Base-by-base conservation (phyloP, 2,329 filamentous ascomycete species). In the Coniella vitis region DNA sequence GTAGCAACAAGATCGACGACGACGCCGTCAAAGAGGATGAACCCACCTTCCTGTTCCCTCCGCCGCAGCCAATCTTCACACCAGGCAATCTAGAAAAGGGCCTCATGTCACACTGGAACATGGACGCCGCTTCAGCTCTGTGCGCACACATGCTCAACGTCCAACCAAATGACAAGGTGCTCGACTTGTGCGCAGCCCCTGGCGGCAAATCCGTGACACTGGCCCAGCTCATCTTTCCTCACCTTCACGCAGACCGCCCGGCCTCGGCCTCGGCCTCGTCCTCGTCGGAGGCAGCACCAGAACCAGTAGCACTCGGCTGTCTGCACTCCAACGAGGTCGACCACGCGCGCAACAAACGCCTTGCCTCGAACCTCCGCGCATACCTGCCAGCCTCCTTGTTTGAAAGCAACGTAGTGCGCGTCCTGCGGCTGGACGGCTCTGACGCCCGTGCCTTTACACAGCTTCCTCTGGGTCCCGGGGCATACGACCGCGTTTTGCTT, bases 101-200 rank as follows among this genome's bases (percentile, higher is more conserved):
- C 4, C 56, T 61, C 16, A 53, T 59, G 52, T 59, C 59, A 10
- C 60, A 62, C 40, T 62, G 60, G 60, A 62, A 62, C 38, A 42
- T 63, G 22, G 61, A 63, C 31, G 61, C 60, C 2, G 61, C 59
- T 7, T 63, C 61, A 2, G 54, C 62, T 2, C 57, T 63, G 7
- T 56, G 57, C 0, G 64, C 63, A 5, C 55, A 55, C 22, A 40
- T 69, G 4, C 62, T 70, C 3, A 54, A 58, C 36, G 60, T 64
- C 8, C 56, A 57, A 36, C 63, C 65, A 3, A 61, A 64, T 9
- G 62, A 69, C 43, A 61, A 62, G 19, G 59, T 70, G 5, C 57
- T 70, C 13, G 68, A 70, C 43, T 58, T 69, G 9, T 69, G 68
- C 48, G 67, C 67, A 4, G 65, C 66, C 2, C 65, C 65, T 29